Base-by-base conservation (phyloP, 2,329 filamentous ascomycete genomes). In the Microcera coccophila region DNA sequence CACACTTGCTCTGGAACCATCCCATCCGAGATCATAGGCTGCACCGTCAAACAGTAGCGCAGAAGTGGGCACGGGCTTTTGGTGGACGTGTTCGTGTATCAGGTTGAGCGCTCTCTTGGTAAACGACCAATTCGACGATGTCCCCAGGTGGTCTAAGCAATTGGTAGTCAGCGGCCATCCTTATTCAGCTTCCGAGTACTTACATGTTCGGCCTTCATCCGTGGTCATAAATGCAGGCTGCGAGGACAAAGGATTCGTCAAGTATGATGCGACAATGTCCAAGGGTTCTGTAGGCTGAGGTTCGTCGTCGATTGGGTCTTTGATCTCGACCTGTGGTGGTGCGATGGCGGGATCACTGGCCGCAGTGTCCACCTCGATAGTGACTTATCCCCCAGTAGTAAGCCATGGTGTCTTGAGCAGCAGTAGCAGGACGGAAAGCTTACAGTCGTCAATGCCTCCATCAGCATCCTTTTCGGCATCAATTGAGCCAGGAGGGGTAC, bases 61-160 rank as follows among this genome's bases (percentile, higher is more conserved):
- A 4, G 66, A 62, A 1, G 71, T 61, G 0, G 74, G 69, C 0
- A 72, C 56, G 2, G 69, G 66, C 2, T 62, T 60, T 31, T 68
- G 63, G 37, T 70, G 65, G 16, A 75, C 60, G 39, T 70, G 64
- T 44, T 75, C 68, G 36, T 77, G 70, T 0, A 69, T 68, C 39
- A 76, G 64, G 19, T 62, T 67, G n/a, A 79, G 60, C 2, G 77
- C 66, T 15, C 71, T 67, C 7, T 74, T 63, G 19, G 68, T 68
- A 38, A 78, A 79, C 0, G 74, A 73, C 76, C 76, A 79, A 36
- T 76, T 79, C 2, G 76, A 79, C 0, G 75, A 78, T 2, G 73
- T 74, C 2, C 75, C 75, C 8, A 79, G 63, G 44, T 77, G 78
- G 41, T 67, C 73, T 76, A 16, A 0, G 3, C 8, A n/a, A n/a